Conservation (phyloP, 495 filamentous ascomycete species). For the Letharia columbiana region DNA sequence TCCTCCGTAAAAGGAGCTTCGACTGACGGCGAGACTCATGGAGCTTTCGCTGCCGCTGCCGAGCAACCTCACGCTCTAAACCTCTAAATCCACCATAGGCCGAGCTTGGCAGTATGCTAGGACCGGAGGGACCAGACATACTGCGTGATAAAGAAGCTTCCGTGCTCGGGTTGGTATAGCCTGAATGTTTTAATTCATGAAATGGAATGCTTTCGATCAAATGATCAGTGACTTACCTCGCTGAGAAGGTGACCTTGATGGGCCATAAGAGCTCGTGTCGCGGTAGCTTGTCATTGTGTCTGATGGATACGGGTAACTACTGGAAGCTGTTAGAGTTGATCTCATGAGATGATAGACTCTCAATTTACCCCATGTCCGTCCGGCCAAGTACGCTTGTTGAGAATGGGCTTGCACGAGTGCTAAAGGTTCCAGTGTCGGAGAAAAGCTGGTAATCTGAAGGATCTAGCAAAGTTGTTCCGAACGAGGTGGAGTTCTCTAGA, state of each 20-base stretch:
- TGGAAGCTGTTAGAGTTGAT: conserved; percentile 3
- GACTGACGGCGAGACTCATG: conserved; percentile 24
- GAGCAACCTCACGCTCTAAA: conserved; percentile 25
- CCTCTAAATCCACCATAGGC: conserved; percentile 24
- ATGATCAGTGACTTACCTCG: conserved; percentile 16
- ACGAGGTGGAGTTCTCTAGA: conserved; percentile 9
- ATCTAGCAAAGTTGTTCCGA: conserved; percentile 14
- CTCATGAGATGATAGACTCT: neutral
- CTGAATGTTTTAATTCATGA: conserved; percentile 17
- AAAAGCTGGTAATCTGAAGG: conserved; percentile 18
- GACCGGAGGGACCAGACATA: conserved; percentile 29
- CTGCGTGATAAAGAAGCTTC: conserved; percentile 26
- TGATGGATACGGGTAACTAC: conserved; percentile 11
- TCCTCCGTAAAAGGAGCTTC: conserved; percentile 22
- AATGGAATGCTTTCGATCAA: neutral
- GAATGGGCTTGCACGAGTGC: conserved; percentile 13
- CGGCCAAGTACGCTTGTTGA: conserved; percentile 10
- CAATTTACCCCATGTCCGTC: conserved; percentile 19
- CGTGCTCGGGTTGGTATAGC: conserved; percentile 17
- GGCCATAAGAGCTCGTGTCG: conserved; percentile 16
- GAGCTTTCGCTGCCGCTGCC: conserved; percentile 26
- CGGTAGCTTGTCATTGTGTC: conserved; percentile 15
- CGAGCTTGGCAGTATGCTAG: conserved; percentile 29
- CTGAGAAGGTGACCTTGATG: conserved; percentile 21
- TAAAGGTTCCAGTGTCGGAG: conserved; percentile 13